Evolutionary conservation across 129 eudicot species (phyloP).

Genomic region (Oenanthe sinensis): DNA sequence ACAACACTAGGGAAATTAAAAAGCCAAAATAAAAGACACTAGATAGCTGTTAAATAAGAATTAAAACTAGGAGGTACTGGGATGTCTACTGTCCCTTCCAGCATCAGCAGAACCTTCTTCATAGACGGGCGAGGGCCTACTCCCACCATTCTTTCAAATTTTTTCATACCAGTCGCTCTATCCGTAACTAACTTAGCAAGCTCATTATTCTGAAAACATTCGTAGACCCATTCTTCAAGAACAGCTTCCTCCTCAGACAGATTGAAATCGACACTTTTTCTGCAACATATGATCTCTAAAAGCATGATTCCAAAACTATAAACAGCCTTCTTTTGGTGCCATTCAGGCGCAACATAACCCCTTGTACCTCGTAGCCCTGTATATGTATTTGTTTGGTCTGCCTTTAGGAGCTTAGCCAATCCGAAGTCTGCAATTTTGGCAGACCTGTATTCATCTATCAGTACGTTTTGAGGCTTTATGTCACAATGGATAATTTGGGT

Average conservation of each 20-base stretch:
- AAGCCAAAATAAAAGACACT: neutral
- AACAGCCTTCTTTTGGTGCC: neutral
- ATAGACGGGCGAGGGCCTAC: conserved; percentile 8
- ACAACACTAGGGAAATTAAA: neutral
- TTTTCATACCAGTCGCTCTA: neutral
- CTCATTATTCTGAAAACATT: neutral
- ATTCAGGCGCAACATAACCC: conserved; percentile 9
- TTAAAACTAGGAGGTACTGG: conserved; percentile 4
- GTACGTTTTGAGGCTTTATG: conserved; percentile 9
- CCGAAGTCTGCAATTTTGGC: conserved; percentile 2
- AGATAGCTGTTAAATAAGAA: conserved; percentile 3
- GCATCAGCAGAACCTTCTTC: conserved; percentile 3
- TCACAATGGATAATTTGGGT: conserved; percentile 4
- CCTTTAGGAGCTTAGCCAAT: neutral
- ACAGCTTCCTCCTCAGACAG: conserved; percentile 4
- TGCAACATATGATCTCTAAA: conserved; percentile 5
- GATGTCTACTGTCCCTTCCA: conserved; percentile 9
- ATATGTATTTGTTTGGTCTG: neutral
- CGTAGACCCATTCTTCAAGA: conserved; percentile 6
- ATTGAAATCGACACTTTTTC: neutral
- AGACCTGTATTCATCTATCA: neutral
- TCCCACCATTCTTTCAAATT: conserved; percentile 6
- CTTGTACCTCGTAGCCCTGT: conserved; percentile 5
- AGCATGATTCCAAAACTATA: conserved; percentile 6
- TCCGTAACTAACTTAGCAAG: neutral